Conservation (phyloP, 2,329 filamentous ascomycete species). For the Ophiostoma angusticollis region DNA sequence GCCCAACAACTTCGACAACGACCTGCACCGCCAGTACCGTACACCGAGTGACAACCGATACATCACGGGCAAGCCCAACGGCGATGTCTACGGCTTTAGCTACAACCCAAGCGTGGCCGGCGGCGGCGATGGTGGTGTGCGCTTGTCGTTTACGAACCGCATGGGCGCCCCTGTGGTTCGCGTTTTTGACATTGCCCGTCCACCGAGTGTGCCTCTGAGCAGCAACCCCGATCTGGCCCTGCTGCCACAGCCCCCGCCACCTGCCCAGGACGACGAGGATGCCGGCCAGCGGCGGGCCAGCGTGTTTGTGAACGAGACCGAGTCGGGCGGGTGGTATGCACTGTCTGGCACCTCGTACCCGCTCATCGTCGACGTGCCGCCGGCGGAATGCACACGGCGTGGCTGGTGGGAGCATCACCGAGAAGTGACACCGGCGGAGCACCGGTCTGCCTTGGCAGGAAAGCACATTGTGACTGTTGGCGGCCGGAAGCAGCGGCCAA, state of each 20-base stretch:
- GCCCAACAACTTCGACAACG: slow-evolving; percentile 79
- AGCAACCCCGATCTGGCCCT: slow-evolving; percentile 67
- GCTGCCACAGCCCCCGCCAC: slow-evolving; percentile 71
- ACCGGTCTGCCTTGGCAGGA: slow-evolving; percentile 54
- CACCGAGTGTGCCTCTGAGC: slow-evolving; percentile 47
- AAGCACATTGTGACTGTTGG: slow-evolving; percentile 45
- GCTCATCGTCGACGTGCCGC: slow-evolving; percentile 42
- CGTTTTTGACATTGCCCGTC: slow-evolving; percentile 78
- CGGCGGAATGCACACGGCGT: slow-evolving; percentile 12
- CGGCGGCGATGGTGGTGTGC: too few species aligned
- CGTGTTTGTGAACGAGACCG: slow-evolving; percentile 79
- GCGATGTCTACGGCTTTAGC: slow-evolving; percentile 69
- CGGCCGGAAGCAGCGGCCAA: neutral
- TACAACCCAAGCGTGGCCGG: slow-evolving; percentile 32
- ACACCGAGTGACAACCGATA: slow-evolving; percentile 76
- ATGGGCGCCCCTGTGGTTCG: slow-evolving; percentile 69
- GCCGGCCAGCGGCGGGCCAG: slow-evolving; percentile 44
- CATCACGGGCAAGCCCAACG: slow-evolving; percentile 76
- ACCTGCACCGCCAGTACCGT: slow-evolving; percentile 73
- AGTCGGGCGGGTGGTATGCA: slow-evolving; percentile 84
- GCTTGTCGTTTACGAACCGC: slow-evolving; percentile 52
- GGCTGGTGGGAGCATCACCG: slow-evolving; percentile 15
- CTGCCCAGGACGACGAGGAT: slow-evolving; percentile 34
- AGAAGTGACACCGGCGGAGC: slow-evolving; percentile 26
- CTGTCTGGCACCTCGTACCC: slow-evolving; percentile 81